Percentiles rank a stretch among this genome's conserved stretches.
Conservation (phyloP, 306 rosid genomes). For the Lathyrus aphaca region DNA sequence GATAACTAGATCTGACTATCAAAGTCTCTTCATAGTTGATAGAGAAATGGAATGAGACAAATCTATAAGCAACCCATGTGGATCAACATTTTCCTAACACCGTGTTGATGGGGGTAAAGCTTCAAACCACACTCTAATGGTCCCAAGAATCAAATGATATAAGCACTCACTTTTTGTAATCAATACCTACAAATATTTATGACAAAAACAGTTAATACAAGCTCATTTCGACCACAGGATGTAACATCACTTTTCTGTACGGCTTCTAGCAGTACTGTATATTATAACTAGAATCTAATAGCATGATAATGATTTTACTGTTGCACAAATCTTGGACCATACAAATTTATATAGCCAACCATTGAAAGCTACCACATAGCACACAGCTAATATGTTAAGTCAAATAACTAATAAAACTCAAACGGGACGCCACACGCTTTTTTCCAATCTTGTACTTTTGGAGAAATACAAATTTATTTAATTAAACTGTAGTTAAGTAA, state of each 20-base stretch:
- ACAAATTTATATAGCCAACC: not conserved
- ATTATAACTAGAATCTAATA: not conserved
- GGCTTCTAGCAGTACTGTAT: not conserved
- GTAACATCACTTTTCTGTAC: not conserved
- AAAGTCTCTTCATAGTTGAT: not conserved
- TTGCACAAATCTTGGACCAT: not conserved
- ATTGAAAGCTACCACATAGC: not conserved
- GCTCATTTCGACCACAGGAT: constrained; percentile 30
- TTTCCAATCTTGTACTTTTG: not conserved
- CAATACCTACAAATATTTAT: constrained; percentile 2
- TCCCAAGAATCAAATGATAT: constrained; percentile 28
- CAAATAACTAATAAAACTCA: not conserved
- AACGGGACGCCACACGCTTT: constrained; percentile 32
- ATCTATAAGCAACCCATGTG: not conserved
- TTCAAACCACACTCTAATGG: constrained; percentile 45
- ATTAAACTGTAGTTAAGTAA: too few relatives aligned
- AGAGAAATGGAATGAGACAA: not conserved
- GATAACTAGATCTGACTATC: not conserved
- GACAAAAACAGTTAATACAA: not conserved
- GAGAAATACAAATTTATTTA: not conserved
- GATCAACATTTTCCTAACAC: constrained; percentile 20
- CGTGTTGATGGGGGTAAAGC: constrained; percentile 39
- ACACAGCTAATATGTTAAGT: not conserved
- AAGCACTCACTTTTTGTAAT: constrained; percentile 19
- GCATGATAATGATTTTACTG: not conserved